Evolutionary conservation across 2,329 filamentous ascomycete genomes (phyloP).

Genomic region (Celoporthe dispersa): DNA sequence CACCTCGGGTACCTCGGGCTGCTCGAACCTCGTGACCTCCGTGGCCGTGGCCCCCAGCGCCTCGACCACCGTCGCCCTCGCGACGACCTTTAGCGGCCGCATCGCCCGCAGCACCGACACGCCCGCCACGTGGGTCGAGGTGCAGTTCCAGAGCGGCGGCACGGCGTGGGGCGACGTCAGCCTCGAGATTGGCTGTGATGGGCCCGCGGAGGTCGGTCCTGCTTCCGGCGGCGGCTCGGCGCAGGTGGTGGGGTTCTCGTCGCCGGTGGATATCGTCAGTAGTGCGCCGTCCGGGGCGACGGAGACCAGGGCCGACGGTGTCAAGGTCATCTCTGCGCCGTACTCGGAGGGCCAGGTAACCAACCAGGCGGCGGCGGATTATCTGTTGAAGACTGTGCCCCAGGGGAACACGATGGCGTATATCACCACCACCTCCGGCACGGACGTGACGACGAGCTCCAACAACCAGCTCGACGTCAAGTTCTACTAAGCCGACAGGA

Average conservation of each 20-base stretch:
- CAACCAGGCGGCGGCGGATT: constrained; percentile 22
- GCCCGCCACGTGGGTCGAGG: constrained; percentile 27
- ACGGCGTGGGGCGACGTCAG: constrained; percentile 25
- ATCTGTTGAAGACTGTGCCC: constrained; percentile 10
- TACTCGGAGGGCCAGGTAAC: constrained; percentile 14
- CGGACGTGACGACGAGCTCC: constrained; percentile 23
- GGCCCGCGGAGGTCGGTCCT: constrained; percentile 21
- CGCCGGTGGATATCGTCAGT: not conserved
- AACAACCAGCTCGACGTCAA: constrained; percentile 24
- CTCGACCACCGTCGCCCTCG: constrained; percentile 14
- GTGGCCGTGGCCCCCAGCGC: constrained; percentile 17
- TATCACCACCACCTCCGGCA: constrained; percentile 16
- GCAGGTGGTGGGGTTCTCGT: constrained; percentile 15
- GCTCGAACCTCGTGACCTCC: constrained; percentile 16
- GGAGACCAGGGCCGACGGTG: constrained; percentile 20
- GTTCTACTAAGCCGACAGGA: constrained; percentile 7
- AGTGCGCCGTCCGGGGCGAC: constrained; percentile 9
- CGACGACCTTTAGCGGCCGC: constrained; percentile 21
- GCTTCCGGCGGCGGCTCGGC: constrained; percentile 9
- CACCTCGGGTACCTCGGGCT: constrained; percentile 22
- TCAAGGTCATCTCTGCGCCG: constrained; percentile 21
- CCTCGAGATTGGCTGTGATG: constrained; percentile 24
- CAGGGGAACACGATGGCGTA: constrained; percentile 18
- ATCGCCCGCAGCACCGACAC: constrained; percentile 24
- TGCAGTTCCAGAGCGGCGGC: constrained; percentile 25